Conservation (phyloP, 1,139 yeast genomes). For the Petasospora fabianii region DNA sequence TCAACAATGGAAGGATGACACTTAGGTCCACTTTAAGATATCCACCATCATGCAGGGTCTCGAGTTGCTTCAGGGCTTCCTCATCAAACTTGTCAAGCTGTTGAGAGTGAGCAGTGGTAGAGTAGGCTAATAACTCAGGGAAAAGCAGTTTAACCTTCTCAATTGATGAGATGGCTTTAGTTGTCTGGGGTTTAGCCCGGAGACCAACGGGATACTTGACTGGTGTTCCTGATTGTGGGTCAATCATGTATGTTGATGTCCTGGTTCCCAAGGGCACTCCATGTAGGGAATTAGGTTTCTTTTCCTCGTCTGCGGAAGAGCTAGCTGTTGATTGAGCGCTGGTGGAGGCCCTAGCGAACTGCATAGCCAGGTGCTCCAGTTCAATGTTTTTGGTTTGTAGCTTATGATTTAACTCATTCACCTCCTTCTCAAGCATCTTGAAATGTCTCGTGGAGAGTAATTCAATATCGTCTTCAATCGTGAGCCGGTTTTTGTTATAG, state of each 20-base stretch:
- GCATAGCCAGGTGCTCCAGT: slow-evolving; percentile 7
- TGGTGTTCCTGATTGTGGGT: slow-evolving; percentile 2
- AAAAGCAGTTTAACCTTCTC: slow-evolving; percentile 1
- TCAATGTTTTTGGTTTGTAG: slow-evolving; percentile 8
- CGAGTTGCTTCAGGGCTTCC: slow-evolving; percentile 9
- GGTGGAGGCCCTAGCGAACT: background rate
- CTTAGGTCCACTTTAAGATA: slow-evolving; percentile 7
- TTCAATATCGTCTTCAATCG: slow-evolving; percentile 10
- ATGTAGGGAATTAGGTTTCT: slow-evolving; percentile 47
- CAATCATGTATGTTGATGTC: slow-evolving; percentile 10
- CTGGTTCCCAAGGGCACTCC: slow-evolving; percentile 16
- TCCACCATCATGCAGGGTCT: slow-evolving; percentile 6
- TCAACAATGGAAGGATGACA: slow-evolving; percentile 6
- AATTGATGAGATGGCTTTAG: background rate
- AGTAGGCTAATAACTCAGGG: slow-evolving; percentile 1
- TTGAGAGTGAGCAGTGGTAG: background rate
- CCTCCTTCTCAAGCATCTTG: slow-evolving; percentile 21
- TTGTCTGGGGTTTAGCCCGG: slow-evolving; percentile 1
- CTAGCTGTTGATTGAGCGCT: background rate
- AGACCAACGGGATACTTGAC: slow-evolving; percentile 10
- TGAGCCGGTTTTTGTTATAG: slow-evolving; percentile 14
- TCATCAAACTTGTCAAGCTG: slow-evolving; percentile 5
- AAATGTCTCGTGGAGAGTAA: slow-evolving; percentile 18
- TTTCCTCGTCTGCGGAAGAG: slow-evolving; percentile 70
- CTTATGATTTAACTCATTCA: slow-evolving; percentile 14